Base-by-base conservation (phyloP, 192 early-diverging fungal species). In the Coemansia biformis region DNA sequence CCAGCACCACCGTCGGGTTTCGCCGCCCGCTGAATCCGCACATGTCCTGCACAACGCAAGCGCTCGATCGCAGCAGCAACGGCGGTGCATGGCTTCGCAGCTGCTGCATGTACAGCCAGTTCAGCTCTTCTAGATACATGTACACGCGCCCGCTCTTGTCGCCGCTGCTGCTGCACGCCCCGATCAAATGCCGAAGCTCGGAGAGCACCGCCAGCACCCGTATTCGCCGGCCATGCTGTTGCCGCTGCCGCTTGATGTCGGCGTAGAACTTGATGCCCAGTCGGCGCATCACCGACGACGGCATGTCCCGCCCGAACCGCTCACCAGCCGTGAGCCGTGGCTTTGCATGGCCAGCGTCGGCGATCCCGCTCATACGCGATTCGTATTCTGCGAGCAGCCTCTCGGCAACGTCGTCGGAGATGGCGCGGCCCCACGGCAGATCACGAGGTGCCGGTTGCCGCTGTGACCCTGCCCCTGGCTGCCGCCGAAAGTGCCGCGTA, bases 231-330 rank as follows among this genome's bases (percentile, higher is more conserved):
- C 69, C 69, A 7, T 73, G 69, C 30, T 48, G 62, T 40, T 48
- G 69, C 18, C 69, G 48, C 31, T 57, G 62, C 28, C 50, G 47
- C 23, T 32, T 46, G 21, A 57, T 44, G 6, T 65, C 69, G 15
- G 28, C 29, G 28, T 53, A 46, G 14, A 55, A 53, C 37, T 46
- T 38, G 15, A 73, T 43, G 9, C 44, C 40, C 3, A 65, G 52
- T 12, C 50, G 51, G 26, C 26, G 49, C 69, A 73, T 73, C 35
- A 73, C 46, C 22, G 69, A 59, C 38, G 69, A 73, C 15, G 69
- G 69, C 69, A 73, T 73, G 18, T 48, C 38, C 29, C 30, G 51
- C 23, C 51, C 42, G 9, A 30, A 10, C 5, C 29, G 29, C 8
- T n/a, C n/a, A n/a, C n/a, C n/a, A n/a, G n/a, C n/a, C n/a, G n/a